phyloP scores from a whole-genome alignment of 257 asterid genomes.

The Ilex asprella region DNA sequence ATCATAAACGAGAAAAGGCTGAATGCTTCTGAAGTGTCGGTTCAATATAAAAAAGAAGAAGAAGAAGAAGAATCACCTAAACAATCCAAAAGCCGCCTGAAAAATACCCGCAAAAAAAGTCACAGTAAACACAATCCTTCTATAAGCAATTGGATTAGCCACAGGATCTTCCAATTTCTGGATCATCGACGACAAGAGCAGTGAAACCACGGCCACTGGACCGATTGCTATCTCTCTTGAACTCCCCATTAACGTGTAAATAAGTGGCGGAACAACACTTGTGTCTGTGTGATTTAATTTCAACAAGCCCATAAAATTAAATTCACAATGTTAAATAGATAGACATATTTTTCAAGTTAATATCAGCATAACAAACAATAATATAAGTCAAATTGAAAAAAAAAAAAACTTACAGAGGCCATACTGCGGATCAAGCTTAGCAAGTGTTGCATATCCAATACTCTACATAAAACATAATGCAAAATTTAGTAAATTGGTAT shows the following conservation, averaged over 20 bases:
- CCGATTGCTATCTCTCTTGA: constrained; percentile 43
- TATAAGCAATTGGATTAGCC: constrained; percentile 39
- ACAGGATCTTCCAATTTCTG: constrained; percentile 27
- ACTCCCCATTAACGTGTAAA: constrained; percentile 34
- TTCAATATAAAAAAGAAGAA: background rate
- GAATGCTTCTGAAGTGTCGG: background rate
- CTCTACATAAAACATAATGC: constrained; percentile 16
- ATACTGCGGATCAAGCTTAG: constrained; percentile 39
- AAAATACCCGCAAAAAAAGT: constrained; percentile 57
- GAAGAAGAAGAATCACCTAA: constrained; percentile 32
- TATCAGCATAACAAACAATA: background rate
- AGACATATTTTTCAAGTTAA: too few species aligned
- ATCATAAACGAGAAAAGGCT: background rate
- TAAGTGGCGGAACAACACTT: constrained; percentile 39
- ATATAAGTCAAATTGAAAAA: background rate
- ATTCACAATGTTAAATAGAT: background rate
- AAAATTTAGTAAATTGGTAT: background rate
- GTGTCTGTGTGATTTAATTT: constrained; percentile 16
- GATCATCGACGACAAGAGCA: constrained; percentile 31
- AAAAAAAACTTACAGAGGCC: constrained; percentile 33
- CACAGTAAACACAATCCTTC: constrained; percentile 60
- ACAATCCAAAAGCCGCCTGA: constrained; percentile 57
- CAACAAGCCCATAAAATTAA: background rate
- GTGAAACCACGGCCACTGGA: constrained; percentile 44
- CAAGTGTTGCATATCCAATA: constrained; percentile 37